These are phyloP conservation scores for Ceratocystis diversiconidia DNA, from an alignment of 2,329 filamentous ascomycete species.

Conservation along the genomic window DNA sequence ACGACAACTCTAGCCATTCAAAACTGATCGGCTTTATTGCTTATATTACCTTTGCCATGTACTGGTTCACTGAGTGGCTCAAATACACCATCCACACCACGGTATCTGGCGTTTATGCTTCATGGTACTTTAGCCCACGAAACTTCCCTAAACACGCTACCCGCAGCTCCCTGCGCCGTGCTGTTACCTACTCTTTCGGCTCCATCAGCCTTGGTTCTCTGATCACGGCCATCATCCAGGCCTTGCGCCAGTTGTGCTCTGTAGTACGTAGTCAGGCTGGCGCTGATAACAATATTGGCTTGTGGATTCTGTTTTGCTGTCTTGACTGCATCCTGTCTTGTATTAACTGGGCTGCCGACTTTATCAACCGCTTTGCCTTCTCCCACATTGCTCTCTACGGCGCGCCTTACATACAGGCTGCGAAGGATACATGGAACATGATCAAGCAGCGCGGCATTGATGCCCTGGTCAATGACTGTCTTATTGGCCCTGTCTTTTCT, in stretches of 20 bases:
- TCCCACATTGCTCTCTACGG: slow-evolving; percentile 88
- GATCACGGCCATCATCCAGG: slow-evolving; percentile 74
- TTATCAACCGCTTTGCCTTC: slow-evolving; percentile 86
- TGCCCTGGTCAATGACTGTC: slow-evolving; percentile 75
- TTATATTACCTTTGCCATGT: slow-evolving; percentile 81
- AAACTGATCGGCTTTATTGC: slow-evolving; percentile 74
- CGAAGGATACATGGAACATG: slow-evolving; percentile 83
- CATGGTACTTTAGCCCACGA: slow-evolving; percentile 72
- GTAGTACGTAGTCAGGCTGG: slow-evolving; percentile 52
- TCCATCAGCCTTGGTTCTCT: slow-evolving; percentile 79
- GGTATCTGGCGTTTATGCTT: slow-evolving; percentile 77
- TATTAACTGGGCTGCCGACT: slow-evolving; percentile 73
- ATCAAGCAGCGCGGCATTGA: slow-evolving; percentile 87
- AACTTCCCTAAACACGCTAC: slow-evolving; percentile 66
- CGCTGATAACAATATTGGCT: slow-evolving; percentile 50
- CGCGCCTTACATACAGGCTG: slow-evolving; percentile 70
- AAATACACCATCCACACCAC: slow-evolving; percentile 88
- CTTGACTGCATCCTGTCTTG: slow-evolving; percentile 63
- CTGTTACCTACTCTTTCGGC: slow-evolving; percentile 82
- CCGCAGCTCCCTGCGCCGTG: slow-evolving; percentile 64
- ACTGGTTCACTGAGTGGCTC: slow-evolving; percentile 87
- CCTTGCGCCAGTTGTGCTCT: slow-evolving; percentile 66
- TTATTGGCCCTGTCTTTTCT: slow-evolving; percentile 59
- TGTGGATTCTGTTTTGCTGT: slow-evolving; percentile 53
- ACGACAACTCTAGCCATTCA: slow-evolving; percentile 46